These are phyloP conservation scores for Nephromyces sp. DNA, from an alignment of 169 alveolate genomes.

Conservation along the genomic window DNA sequence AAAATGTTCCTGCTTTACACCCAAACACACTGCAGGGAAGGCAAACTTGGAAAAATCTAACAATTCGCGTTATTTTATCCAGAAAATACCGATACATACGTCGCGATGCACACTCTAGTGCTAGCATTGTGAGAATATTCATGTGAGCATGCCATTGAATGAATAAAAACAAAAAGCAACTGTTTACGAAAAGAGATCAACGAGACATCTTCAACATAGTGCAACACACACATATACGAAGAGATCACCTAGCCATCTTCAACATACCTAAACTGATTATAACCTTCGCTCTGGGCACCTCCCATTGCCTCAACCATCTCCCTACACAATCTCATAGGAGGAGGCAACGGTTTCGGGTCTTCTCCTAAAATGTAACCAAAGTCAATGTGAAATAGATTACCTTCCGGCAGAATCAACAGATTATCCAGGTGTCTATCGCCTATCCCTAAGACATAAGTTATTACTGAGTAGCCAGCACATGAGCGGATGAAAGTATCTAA, in stretches of 20 bases:
- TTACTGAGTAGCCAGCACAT: constrained; percentile 94
- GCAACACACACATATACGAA: neutral
- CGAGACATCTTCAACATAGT: too few species aligned
- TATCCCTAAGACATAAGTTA: constrained; percentile 91
- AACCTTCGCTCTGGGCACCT: constrained; percentile 56
- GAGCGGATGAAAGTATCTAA: constrained; percentile 82
- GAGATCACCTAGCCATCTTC: neutral
- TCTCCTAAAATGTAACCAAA: constrained; percentile 93
- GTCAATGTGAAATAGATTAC: constrained; percentile 90
- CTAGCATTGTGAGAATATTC: too few species aligned
- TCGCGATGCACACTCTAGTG: too few species aligned
- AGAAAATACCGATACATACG: too few species aligned
- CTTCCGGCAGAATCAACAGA: constrained; percentile 74
- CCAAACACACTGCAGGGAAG: too few species aligned
- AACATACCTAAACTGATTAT: neutral
- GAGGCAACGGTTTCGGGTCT: constrained; percentile 82
- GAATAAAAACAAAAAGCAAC: too few species aligned
- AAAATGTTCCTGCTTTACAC: too few species aligned
- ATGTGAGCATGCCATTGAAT: too few species aligned
- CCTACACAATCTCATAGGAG: constrained; percentile 83
- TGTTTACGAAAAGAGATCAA: too few species aligned
- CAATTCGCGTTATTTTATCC: too few species aligned
- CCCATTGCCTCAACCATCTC: constrained; percentile 91
- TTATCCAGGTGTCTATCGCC: constrained; percentile 99
- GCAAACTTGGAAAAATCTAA: too few species aligned